phyloP scores from a whole-genome alignment of 2,329 filamentous ascomycete species.

The Didymella arachidicola region DNA sequence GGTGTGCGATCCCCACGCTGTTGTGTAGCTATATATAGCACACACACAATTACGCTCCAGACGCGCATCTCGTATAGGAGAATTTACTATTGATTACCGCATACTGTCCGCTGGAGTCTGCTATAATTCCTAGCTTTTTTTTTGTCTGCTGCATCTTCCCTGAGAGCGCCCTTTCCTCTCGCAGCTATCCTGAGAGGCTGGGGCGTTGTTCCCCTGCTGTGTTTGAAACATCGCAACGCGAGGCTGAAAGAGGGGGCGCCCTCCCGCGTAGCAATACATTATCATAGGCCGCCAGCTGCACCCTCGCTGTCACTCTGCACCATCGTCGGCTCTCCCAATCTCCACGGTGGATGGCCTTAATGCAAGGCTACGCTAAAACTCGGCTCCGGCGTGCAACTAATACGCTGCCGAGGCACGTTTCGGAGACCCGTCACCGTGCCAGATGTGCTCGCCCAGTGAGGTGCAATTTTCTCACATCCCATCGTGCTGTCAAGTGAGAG shows the following conservation, averaged over 20 bases:
- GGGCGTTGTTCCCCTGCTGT: slow-evolving; percentile 5
- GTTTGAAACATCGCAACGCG: slow-evolving; percentile 8
- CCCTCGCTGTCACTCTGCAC: slow-evolving; percentile 2
- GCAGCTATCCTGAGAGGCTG: neutral
- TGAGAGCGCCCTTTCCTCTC: neutral
- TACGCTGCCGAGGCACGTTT: slow-evolving; percentile 17
- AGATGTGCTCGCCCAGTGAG: neutral
- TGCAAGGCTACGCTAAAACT: slow-evolving; percentile 15
- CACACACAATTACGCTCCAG: slow-evolving; percentile 7
- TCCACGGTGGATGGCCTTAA: slow-evolving; percentile 5
- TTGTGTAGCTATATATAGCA: slow-evolving; percentile 15
- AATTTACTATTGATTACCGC: slow-evolving; percentile 4
- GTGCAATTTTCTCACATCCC: neutral
- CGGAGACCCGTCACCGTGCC: neutral
- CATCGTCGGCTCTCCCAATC: slow-evolving; percentile 5
- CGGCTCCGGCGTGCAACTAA: neutral
- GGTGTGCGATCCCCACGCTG: slow-evolving; percentile 19
- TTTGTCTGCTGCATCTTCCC: neutral
- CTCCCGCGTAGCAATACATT: neutral
- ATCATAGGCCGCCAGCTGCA: slow-evolving; percentile 2
- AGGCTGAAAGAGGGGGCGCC: slow-evolving; percentile 9
- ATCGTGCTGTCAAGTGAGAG: neutral
- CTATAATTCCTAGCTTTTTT: neutral
- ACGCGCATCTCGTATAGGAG: slow-evolving; percentile 9
- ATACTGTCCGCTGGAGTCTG: neutral